These are phyloP conservation scores for Epichloe glyceriae DNA, from an alignment of 2,329 filamentous ascomycete species.

Conservation along the genomic window DNA sequence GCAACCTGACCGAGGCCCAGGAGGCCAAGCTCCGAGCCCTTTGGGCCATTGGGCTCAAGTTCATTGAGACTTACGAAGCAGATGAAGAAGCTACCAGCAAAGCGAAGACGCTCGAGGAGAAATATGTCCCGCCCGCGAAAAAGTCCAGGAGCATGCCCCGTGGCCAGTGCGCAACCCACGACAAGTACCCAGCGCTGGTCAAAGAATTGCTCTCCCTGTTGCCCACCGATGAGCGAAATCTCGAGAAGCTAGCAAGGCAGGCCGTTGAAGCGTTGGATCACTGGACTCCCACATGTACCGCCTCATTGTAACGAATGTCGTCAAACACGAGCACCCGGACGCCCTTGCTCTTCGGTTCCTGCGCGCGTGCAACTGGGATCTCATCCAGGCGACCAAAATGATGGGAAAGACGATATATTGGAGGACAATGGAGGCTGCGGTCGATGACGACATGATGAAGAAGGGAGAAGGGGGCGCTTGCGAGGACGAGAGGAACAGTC, in stretches of 20 bases:
- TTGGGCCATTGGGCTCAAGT: conserved; percentile 59
- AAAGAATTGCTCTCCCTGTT: conserved; percentile 24
- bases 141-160: conserved; percentile 36
- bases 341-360: conserved; percentile 64
- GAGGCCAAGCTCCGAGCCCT: conserved; percentile 72
- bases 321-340: conserved; percentile 84
- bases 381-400: conserved; percentile 79
- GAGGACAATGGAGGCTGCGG: conserved; percentile 63
- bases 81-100: conserved; percentile 12
- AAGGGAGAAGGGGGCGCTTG: conserved; percentile 54
- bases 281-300: conserved; percentile 58
- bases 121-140: conserved; percentile 20
- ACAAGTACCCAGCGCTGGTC: conserved; percentile 24
- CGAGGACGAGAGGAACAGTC: conserved; percentile 39
- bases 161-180: conserved; percentile 51
- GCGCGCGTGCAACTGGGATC: conserved; percentile 75
- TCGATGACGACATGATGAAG: conserved; percentile 70
- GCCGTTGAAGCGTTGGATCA: conserved; percentile 66
- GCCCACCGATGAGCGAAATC: conserved; percentile 53
- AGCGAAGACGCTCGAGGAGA: conserved; percentile 15
- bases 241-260: conserved; percentile 71
- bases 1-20: conserved; percentile 68
- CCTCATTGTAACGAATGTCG: conserved; percentile 70
- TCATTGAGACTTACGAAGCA: conserved; percentile 45
- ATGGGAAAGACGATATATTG: conserved; percentile 81